phyloP scores from a whole-genome alignment of 768 basidiomycete species.

The Melanogaster broomeanus region DNA sequence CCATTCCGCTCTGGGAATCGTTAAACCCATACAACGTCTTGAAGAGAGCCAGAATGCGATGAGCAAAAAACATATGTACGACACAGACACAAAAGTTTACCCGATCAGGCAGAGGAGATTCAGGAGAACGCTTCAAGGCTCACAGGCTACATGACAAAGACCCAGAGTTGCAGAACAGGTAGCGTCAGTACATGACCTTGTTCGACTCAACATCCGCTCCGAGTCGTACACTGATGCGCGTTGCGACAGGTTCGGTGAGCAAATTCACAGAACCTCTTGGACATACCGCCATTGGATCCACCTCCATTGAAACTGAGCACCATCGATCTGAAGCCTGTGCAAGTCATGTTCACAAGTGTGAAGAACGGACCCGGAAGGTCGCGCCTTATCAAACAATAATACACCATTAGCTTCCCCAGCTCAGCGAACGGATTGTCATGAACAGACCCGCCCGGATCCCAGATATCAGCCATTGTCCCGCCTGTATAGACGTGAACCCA shows the following conservation, averaged over 20 bases:
- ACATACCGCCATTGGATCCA: conserved; percentile 72
- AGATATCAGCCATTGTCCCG: conserved; percentile 70
- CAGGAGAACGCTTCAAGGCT: too few species aligned
- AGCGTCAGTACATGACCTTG: background rate
- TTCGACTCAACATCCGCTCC: background rate
- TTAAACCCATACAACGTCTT: conserved; percentile 57
- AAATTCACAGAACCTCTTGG: conserved; percentile 20
- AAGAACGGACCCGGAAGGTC: conserved; percentile 78
- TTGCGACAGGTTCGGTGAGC: conserved; percentile 63
- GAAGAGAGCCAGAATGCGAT: conserved; percentile 51
- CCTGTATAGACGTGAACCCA: conserved; percentile 66
- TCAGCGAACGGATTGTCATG: background rate
- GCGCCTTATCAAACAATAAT: conserved; percentile 43
- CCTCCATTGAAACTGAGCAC: conserved; percentile 60
- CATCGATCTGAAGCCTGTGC: conserved; percentile 65
- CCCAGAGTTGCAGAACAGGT: conserved; percentile 51
- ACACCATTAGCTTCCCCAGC: background rate
- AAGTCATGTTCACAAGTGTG: conserved; percentile 57
- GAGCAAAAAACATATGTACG: background rate
- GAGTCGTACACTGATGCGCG: conserved; percentile 68
- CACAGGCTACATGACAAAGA: conserved; percentile 76
- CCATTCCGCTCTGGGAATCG: conserved; percentile 58
- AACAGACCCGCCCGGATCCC: conserved; percentile 57
- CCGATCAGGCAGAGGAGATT: conserved; percentile 64
- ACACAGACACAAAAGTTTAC: conserved; percentile 27